Base-by-base conservation (phyloP, 345 rosid species). In the Salix koriyanagi region DNA sequence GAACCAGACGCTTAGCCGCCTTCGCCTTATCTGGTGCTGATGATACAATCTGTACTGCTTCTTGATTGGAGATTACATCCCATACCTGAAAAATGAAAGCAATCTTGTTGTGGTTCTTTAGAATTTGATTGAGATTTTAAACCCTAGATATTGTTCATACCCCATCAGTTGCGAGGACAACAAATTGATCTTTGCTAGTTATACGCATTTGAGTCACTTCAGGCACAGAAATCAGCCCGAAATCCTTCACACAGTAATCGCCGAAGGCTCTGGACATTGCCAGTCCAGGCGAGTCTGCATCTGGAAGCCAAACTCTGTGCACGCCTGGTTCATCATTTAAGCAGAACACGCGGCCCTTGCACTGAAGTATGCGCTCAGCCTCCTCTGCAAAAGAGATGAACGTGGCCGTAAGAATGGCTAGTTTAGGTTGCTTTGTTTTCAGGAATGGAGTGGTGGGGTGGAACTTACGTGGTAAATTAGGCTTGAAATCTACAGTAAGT, bases 241-340 rank as follows among this genome's bases (percentile, higher is more conserved):
- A 92, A 44, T 88, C 88, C 84, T 96, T 96, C 5, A 93, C 61
- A 77, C 99, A 93, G 77, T 89, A 89, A 86, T 95, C 99, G 30
- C 98, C 99, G 36, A 95, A 95, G 18, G 99, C 97, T 84, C 99
- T 88, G 16, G 98, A 95, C 99, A 95, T 95, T 58, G 99, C 97
- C 6, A 95, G 91, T 41, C 99, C 99, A 0, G 98, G 99, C 1
- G 85, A 85, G 41, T 93, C 93, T 72, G 73, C 89, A 41, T 88
- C 82, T 3, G 98, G 98, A 73, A 90, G 90, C 99, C 99, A 95
- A 32, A 95, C 82, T 16, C 99, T 89, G 77, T 95, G 97, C 52
- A 95, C 93, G 12, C 97, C 97, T 25, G 94, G 99, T 84, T 95
- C 98, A 41, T 95, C 99, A 5, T 85, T 67, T 21, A 91, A 72